Percentiles rank a stretch among this genome's conserved stretches.
phyloP scores from a whole-genome alignment of 2,329 filamentous ascomycete genomes.

The Ophiostoma piceae region DNA sequence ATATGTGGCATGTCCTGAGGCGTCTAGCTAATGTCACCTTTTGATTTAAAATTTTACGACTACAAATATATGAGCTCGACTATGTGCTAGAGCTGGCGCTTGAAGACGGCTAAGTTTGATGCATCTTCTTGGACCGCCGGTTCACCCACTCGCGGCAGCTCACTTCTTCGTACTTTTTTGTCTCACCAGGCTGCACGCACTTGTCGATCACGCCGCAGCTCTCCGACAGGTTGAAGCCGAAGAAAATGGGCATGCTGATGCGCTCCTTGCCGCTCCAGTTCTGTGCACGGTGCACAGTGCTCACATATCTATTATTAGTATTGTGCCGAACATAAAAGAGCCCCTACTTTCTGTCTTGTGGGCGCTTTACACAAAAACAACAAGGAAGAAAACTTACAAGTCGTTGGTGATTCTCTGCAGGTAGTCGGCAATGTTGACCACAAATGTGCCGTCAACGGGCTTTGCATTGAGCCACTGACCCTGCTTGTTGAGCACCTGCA shows the following conservation, averaged over 20 bases:
- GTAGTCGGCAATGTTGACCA: conserved; percentile 28
- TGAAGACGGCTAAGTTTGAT: neutral
- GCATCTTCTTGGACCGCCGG: conserved; percentile 21
- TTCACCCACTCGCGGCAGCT: conserved; percentile 23
- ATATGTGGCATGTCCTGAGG: neutral
- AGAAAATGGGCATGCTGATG: conserved; percentile 27
- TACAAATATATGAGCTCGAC: neutral
- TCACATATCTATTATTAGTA: conserved; percentile 19
- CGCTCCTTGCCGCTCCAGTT: conserved; percentile 24
- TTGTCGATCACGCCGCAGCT: conserved; percentile 29
- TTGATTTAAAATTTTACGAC: neutral
- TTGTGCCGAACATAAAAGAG: neutral
- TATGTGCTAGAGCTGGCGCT: neutral
- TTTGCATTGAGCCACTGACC: conserved; percentile 15
- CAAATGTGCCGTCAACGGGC: conserved; percentile 10
- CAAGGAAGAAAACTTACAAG: neutral
- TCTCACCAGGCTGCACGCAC: conserved; percentile 21
- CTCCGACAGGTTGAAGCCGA: conserved; percentile 25
- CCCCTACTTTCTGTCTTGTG: neutral
- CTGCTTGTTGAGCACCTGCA: conserved; percentile 17
- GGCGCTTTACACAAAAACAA: neutral
- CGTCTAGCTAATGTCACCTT: neutral
- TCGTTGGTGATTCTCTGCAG: conserved; percentile 26
- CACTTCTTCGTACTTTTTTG: conserved; percentile 22
- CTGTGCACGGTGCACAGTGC: conserved; percentile 25